Base-by-base conservation (phyloP, 2,329 filamentous ascomycete genomes). In the Penicillium sumatraense region DNA sequence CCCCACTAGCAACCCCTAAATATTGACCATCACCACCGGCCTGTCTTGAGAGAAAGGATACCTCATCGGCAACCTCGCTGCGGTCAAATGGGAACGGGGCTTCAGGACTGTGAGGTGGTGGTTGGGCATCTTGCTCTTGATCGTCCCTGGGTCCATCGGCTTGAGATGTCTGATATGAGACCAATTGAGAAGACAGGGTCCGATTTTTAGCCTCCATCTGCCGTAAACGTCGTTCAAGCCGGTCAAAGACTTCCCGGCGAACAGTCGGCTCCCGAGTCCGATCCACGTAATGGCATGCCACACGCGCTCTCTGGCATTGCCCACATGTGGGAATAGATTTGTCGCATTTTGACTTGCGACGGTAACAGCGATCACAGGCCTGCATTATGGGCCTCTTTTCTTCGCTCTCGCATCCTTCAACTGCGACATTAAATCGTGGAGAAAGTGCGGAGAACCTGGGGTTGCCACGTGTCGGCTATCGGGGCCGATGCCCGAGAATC, bases 1-100 rank as follows among this genome's bases (percentile, higher is more conserved):
- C 13, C 68, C 53, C 53, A 38, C 49, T 56, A 9, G 53, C 33
- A 13, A 49, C 77, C 4, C 77, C 78, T 16, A 80, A 62, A 48
- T 76, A 80, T 16, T 77, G 72, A 71, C 68, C 48, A 3, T 77
- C 76, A 0, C 77, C 77, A 7, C 75, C 77, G 4, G 75, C 76
- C 31, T 69, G 75, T 14, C 75, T 67, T 6, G 75, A 76, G n/a
- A 79, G 65, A 51, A 75, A 75, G 0, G 76, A 75, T n/a, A 79
- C 74, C 52, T 79, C 73, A 24, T 73, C 73, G 0, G 74, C 70
- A 2, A 77, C 69, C 20, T 75, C 73, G 13, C 21, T 27, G 23
- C 40, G 21, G 40, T 42, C 40, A 26, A 42, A 42, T 10, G 40
- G 40, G 40, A 42, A 42, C 40, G 40, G 23, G 6, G 40, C 23